Conservation (phyloP, 2,329 filamentous ascomycete species). For the Pseudocercospora musae region DNA sequence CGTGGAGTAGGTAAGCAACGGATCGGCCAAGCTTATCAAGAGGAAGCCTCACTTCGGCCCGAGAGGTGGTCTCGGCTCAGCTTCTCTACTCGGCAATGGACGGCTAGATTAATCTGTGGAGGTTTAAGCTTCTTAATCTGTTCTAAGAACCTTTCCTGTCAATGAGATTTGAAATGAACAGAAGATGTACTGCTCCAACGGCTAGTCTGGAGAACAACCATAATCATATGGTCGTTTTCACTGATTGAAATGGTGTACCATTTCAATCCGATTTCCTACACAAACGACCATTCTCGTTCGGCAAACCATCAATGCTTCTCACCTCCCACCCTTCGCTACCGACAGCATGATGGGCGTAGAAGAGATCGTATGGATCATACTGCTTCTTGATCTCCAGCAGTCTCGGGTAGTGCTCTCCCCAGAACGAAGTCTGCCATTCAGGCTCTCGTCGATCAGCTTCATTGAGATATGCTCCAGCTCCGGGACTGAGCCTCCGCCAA, state of each 20-base stretch:
- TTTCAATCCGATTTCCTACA: background rate
- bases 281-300: slow-evolving; percentile 3
- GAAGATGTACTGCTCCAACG: background rate
- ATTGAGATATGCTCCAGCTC: slow-evolving; percentile 46
- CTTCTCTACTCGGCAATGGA: background rate
- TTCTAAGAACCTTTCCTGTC: background rate
- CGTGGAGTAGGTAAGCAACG: background rate
- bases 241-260: too few relatives aligned
- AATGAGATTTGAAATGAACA: background rate
- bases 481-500: slow-evolving; percentile 41
- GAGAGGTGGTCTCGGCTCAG: background rate
- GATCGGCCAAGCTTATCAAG: background rate
- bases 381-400: slow-evolving; percentile 33
- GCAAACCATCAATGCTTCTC: slow-evolving; percentile 1
- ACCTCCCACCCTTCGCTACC: slow-evolving; percentile 12
- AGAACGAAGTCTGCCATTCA: slow-evolving; percentile 38
- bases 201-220: too few relatives aligned
- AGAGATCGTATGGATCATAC: slow-evolving; percentile 35
- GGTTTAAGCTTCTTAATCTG: background rate
- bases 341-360: slow-evolving; percentile 19
- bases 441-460: slow-evolving; percentile 41
- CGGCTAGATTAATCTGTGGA: background rate
- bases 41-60: background rate
- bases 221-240: too few relatives aligned
- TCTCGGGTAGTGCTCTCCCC: slow-evolving; percentile 34